These are phyloP conservation scores for Vigna mungo DNA, from an alignment of 306 rosid species.

Conservation along the genomic window DNA sequence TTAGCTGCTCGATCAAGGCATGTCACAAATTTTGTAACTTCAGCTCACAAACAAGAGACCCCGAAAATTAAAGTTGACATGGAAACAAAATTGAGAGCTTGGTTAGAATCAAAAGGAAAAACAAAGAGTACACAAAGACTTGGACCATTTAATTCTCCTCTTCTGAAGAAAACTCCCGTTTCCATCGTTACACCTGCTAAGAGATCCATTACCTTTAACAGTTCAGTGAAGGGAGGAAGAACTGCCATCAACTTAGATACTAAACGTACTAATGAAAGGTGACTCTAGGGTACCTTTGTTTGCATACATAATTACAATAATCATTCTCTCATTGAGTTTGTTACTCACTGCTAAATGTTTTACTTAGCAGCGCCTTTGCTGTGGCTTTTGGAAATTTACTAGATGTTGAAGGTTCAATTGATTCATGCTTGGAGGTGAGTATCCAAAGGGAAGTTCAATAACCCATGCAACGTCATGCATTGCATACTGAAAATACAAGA, in stretches of 20 bases:
- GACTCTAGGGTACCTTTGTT: conserved; percentile 9
- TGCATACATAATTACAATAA: conserved; percentile 21
- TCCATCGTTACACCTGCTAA: conserved; percentile 58
- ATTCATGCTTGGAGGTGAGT: conserved; percentile 59
- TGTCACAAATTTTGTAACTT: conserved; percentile 70
- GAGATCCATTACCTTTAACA: conserved; percentile 54
- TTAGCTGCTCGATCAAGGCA: conserved; percentile 93
- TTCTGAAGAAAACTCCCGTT: conserved; percentile 61
- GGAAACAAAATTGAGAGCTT: conserved; percentile 84
- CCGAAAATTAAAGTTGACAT: conserved; percentile 76
- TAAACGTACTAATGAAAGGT: conserved; percentile 66
- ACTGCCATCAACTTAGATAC: conserved; percentile 47
- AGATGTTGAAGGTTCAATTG: conserved; percentile 53
- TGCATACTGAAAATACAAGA: conserved; percentile 21
- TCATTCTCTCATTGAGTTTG: conserved; percentile 37
- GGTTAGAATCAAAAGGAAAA: conserved; percentile 91
- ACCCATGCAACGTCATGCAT: conserved; percentile 33
- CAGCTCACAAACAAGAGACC: conserved; percentile 73
- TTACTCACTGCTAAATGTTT: conserved; percentile 30
- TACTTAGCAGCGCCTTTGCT: conserved; percentile 55
- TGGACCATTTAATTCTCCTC: conserved; percentile 63
- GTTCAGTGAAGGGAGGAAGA: conserved; percentile 64
- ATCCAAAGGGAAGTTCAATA: conserved; percentile 33
- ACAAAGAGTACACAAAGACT: conserved; percentile 66
- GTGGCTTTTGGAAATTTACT: conserved; percentile 60